phyloP scores from a whole-genome alignment of 495 filamentous ascomycete genomes.

The Hypomontagnella submonticulosa region DNA sequence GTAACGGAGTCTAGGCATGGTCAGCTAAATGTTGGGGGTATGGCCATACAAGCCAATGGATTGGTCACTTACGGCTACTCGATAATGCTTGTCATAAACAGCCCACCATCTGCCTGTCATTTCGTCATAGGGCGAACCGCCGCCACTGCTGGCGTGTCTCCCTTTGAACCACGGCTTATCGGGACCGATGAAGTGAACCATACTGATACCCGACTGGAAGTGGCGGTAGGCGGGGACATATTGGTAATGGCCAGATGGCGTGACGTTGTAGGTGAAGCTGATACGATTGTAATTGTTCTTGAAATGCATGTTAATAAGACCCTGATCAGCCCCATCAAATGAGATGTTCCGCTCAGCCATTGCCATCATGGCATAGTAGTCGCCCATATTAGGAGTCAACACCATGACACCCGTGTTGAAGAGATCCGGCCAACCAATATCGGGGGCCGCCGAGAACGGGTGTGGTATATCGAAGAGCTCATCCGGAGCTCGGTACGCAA shows the following conservation, averaged over 20 bases:
- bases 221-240: constrained; percentile 94
- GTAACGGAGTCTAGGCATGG: constrained; percentile 24
- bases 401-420: constrained; percentile 99
- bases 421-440: constrained; percentile 97
- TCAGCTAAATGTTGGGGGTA: constrained; percentile 8
- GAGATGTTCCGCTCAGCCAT: constrained; percentile 87
- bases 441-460: constrained; percentile 88
- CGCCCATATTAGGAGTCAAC: constrained; percentile 83
- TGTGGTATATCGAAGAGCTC: constrained; percentile 85
- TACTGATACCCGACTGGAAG: constrained; percentile 84
- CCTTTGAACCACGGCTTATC: constrained; percentile 89
- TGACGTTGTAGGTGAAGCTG: constrained; percentile 97
- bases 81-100: constrained; percentile 87
- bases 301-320: constrained; percentile 95
- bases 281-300: constrained; percentile 81
- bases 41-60: neutral
- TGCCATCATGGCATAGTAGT: constrained; percentile 84
- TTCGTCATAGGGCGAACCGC: constrained; percentile 77
- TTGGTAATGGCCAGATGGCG: constrained; percentile 92
- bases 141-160: constrained; percentile 65
- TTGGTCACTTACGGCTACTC: constrained; percentile 59
- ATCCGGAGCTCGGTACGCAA: constrained; percentile 87
- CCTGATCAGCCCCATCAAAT: constrained; percentile 98
- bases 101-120: constrained; percentile 89
- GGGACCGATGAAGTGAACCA: constrained; percentile 93